Evolutionary conservation across 176 grass and related monocot genomes (phyloP).

Genomic region (Oryza coarctata): DNA sequence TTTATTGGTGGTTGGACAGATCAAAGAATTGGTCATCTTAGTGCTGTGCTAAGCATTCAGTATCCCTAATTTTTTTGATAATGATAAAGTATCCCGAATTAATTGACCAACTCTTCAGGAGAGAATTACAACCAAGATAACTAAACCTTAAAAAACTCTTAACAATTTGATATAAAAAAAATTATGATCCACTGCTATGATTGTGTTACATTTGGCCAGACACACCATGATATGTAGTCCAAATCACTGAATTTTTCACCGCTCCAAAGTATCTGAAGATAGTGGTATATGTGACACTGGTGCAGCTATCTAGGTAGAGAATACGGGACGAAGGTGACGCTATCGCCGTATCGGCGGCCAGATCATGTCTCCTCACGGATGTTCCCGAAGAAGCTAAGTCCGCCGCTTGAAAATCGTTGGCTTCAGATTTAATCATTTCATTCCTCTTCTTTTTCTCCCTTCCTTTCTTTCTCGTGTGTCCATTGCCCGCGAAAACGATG

Average conservation of each 20-base stretch:
- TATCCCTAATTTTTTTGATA: neutral
- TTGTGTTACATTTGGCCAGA: neutral
- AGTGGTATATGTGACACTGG: neutral
- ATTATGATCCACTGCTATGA: neutral
- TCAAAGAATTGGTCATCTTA: too few species aligned
- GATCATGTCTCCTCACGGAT: constrained; percentile 13
- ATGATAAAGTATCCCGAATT: too few species aligned
- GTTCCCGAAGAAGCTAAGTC: neutral
- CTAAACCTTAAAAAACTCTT: too few species aligned
- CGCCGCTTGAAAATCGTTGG: neutral
- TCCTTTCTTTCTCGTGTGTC: neutral
- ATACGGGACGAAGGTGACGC: constrained; percentile 34
- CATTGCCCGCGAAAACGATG: neutral
- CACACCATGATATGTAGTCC: neutral
- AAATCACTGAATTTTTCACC: neutral
- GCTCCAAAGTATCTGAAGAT: neutral
- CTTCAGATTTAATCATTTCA: constrained; percentile 40
- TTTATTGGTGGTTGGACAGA: too few species aligned
- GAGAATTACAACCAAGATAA: too few species aligned
- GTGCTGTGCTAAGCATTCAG: too few species aligned
- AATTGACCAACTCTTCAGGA: neutral
- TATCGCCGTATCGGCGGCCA: constrained; percentile 26
- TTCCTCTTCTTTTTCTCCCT: neutral
- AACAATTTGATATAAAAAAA: too few species aligned
- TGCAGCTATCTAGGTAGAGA: neutral